A percentile compares a stretch with the other conserved stretches of the same genome.
Evolutionary conservation across 495 filamentous ascomycete species (phyloP).

Genomic region (Penicillium silybi): DNA sequence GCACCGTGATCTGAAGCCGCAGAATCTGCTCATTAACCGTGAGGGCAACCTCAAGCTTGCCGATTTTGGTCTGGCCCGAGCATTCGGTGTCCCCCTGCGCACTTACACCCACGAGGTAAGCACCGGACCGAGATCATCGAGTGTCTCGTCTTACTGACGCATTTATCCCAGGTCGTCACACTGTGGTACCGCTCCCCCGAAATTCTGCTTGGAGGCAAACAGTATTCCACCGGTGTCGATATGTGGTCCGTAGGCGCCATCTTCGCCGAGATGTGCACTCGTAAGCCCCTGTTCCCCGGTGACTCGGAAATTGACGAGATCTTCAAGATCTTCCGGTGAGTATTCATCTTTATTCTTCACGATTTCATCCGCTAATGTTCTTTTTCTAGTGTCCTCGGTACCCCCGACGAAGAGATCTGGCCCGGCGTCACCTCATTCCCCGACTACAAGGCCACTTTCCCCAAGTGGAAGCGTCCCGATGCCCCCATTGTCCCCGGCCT

Average conservation of each 20-base stretch:
- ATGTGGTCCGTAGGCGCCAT: conserved; percentile 99
- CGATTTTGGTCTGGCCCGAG: conserved; percentile 94
- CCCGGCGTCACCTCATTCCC: conserved; percentile 96
- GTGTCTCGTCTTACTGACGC: neutral
- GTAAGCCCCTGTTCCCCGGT: conserved; percentile 94
- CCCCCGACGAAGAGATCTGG: conserved; percentile 84
- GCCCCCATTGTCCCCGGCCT: conserved; percentile 55
- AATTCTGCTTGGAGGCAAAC: conserved; percentile 92
- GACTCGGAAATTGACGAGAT: conserved; percentile 99
- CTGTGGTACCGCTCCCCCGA: conserved; percentile 98
- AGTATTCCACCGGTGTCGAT: conserved; percentile 97
- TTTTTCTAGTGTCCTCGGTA: conserved; percentile 71
- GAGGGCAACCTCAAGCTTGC: conserved; percentile 96
- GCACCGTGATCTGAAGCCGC: conserved; percentile 95
- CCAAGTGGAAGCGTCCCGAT: conserved; percentile 83
- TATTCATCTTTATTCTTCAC: neutral
- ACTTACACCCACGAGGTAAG: conserved; percentile 94
- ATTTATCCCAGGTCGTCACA: conserved; percentile 70
- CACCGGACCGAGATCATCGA: neutral
- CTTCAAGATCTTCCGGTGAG: conserved; percentile 97
- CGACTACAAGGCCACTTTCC: conserved; percentile 95
- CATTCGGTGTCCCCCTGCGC: conserved; percentile 91
- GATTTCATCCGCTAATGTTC: neutral
- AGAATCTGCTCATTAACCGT: conserved; percentile 92
- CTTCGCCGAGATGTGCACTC: conserved; percentile 99